Evolutionary conservation across 2,329 filamentous ascomycete species (phyloP), one percentile per base, ranked within the genome.

Genomic region (Aureobasidium subglaciale): DNA sequence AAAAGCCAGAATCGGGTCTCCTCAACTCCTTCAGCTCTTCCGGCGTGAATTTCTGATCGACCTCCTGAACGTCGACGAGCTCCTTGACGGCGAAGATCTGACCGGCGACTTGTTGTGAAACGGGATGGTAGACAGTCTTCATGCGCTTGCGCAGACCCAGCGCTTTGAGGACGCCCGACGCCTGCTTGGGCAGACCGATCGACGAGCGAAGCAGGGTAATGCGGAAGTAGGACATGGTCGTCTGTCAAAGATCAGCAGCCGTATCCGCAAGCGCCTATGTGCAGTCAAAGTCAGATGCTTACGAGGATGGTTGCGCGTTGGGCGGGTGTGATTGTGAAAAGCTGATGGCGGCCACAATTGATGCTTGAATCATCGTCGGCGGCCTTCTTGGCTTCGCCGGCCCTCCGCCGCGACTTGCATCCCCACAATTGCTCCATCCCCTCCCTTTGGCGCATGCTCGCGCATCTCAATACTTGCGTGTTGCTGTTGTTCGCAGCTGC

Each of bases 51-150:
- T 79, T 70, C 59, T 73, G 69, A 30, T 85, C 83, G 41, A 95
- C 89, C 74, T 95, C 90, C 62, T 84, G 77, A 32, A 96, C 90
- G 54, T 82, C 78, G 42, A 96, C 88, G 60, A 96, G 77, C 74
- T 96, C 91, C 77, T 96, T 96, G 64, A 96, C 90, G 72, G 87
- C 86, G 78, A 96, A 86, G 67, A 96, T 89, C 76, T 95, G 90
- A 68, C 91, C 91, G 9, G 91, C 91, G 59, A 89, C 84, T 63
- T 90, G 84, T 38, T 85, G 83, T 59, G 81, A 81, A 59, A 95
- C 90, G 34, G 88, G 87, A 72, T 95, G 87, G 78, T 95, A 96
- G 65, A 96, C 91, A 54, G 88, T 92, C 67, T 85, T 85, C 80
- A 86, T 85, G 65, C 91, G 87, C 70, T 87, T 88, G 65, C 85